Evolutionary conservation across 768 basidiomycete species (phyloP), one percentile per base, ranked within the genome.

Genomic region (Boletus tylopilopsis): DNA sequence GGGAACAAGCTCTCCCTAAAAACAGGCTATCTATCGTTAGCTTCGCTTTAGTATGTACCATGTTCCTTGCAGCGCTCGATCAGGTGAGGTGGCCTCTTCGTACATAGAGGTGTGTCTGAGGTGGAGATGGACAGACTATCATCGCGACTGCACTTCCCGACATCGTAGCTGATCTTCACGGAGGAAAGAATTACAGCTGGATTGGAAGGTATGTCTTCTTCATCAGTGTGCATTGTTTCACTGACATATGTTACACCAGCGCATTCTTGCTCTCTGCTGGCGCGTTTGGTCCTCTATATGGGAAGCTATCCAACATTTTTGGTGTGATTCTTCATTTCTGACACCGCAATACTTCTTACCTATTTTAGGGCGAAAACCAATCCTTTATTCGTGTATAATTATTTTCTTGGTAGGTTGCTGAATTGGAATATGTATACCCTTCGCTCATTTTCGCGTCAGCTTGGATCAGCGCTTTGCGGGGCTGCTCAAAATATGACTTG

Each of bases 401-500:
- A 62, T 82, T 4, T 94, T 91, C 64, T 63, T 91, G 68, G 81
- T 88, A 16, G 15, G 33, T 37, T 23, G 8, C 10, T n/a, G 19
- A 4, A 15, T 23, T 21, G 4, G 11, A 41, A 9, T n/a, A 4
- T 22, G 25, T 5, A 2, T 13, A 24, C 15, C 12, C 0, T 34
- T 47, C 32, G 9, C 38, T 56, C 21, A 52, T 44, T 6, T 22
- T 19, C 18, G 8, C n/a, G n/a, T 33, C 56, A 87, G 86, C 61
- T 88, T 53, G 88, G 87, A 30, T 89, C 87, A 11, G 87, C 86
- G 3, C 69, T 92, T 35, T 91, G 87, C 58, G 90, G 89, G 11
- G 83, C 85, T 8, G 88, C 90, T 0, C 85, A 92, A 63, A 81
- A 50, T 50, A 85, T 91, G 79, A 76, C 73, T 8, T 89, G 86